Evolutionary conservation across 2,329 filamentous ascomycete genomes (phyloP).

Genomic region (Colletotrichum trifolii): DNA sequence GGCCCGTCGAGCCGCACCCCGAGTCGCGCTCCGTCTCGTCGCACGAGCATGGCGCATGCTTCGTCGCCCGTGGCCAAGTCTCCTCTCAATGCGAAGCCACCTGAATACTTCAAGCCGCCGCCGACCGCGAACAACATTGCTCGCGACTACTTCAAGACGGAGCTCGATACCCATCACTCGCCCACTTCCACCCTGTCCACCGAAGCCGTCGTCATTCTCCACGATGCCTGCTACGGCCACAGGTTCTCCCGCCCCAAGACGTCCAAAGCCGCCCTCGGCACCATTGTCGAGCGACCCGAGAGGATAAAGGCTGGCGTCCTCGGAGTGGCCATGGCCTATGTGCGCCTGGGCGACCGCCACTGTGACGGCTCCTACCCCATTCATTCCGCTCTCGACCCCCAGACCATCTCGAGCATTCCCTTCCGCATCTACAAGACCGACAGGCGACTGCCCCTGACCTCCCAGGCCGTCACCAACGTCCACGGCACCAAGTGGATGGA

Average conservation of each 20-base stretch:
- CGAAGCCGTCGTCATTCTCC: constrained; percentile 84
- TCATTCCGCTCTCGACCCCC: constrained; percentile 68
- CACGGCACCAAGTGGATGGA: constrained; percentile 95
- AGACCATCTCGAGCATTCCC: constrained; percentile 69
- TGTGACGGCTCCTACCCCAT: constrained; percentile 75
- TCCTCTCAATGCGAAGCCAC: constrained; percentile 47
- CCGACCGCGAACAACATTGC: constrained; percentile 70
- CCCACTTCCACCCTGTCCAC: constrained; percentile 52
- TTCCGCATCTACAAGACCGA: constrained; percentile 88
- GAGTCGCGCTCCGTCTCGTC: constrained; percentile 55
- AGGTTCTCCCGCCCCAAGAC: constrained; percentile 87
- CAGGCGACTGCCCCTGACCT: constrained; percentile 76
- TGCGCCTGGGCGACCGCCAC: constrained; percentile 86
- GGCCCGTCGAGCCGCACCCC: constrained; percentile 44
- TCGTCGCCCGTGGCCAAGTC: constrained; percentile 56
- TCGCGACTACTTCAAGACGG: constrained; percentile 74
- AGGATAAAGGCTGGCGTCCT: constrained; percentile 85
- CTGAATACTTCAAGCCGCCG: constrained; percentile 50
- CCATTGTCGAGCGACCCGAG: constrained; percentile 94
- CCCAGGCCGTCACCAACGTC: constrained; percentile 86
- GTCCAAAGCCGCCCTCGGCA: constrained; percentile 75
- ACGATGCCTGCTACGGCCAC: constrained; percentile 96
- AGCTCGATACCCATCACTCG: constrained; percentile 72
- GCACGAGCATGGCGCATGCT: constrained; percentile 59
- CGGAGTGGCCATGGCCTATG: constrained; percentile 87